These are phyloP conservation scores for Blastobotrys muscicola DNA, from an alignment of 805 yeast species.

Conservation along the genomic window DNA sequence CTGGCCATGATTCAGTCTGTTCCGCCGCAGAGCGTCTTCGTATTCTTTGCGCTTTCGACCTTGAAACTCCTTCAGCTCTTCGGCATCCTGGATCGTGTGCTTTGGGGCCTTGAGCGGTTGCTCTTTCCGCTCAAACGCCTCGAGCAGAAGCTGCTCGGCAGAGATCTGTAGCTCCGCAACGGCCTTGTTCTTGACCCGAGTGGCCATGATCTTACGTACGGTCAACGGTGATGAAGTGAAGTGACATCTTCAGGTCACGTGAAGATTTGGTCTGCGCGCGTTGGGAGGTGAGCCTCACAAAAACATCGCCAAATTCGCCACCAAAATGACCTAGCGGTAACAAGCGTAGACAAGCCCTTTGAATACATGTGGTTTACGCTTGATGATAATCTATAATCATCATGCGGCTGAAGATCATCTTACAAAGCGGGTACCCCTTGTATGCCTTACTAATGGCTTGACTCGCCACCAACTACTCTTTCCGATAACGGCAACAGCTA, in stretches of 20 bases:
- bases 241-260: background rate
- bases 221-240: background rate
- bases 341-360: too few relatives aligned
- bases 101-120: slow-evolving; percentile 34
- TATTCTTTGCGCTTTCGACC: slow-evolving; percentile 68
- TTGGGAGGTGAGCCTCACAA: too few relatives aligned
- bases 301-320: too few relatives aligned
- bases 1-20: slow-evolving; percentile 70
- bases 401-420: too few relatives aligned
- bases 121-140: slow-evolving; percentile 45
- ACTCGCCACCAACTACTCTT: too few relatives aligned
- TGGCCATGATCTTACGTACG: background rate
- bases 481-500: too few relatives aligned
- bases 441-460: too few relatives aligned
- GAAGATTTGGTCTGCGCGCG: too few relatives aligned
- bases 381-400: too few relatives aligned
- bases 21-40: slow-evolving; percentile 80
- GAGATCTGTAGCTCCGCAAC: slow-evolving; percentile 49
- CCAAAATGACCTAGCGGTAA: too few relatives aligned
- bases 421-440: too few relatives aligned
- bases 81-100: slow-evolving; percentile 54
- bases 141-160: slow-evolving; percentile 53
- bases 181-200: slow-evolving; percentile 30
- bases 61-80: slow-evolving; percentile 70
- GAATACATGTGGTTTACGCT: too few relatives aligned